These are phyloP conservation scores for Eustoma russellianum DNA, from an alignment of 257 asterid species.

Conservation along the genomic window DNA sequence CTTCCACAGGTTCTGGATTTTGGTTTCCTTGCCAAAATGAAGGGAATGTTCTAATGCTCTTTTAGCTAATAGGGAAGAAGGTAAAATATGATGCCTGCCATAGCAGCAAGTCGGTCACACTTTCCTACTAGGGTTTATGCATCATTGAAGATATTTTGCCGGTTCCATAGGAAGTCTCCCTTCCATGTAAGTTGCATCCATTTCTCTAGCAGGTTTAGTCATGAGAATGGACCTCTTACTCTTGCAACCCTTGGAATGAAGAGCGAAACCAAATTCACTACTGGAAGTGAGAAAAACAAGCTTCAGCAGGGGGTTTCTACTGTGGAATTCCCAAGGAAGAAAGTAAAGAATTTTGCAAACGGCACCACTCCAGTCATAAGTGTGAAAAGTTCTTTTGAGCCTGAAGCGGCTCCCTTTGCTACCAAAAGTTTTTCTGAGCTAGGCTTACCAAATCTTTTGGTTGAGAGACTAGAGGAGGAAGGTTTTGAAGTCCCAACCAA, in stretches of 20 bases:
- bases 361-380: conserved; percentile 14
- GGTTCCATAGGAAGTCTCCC: conserved; percentile 4
- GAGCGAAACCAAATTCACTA: conserved; percentile 18
- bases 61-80: conserved; percentile 3
- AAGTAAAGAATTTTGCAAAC: conserved; percentile 31
- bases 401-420: conserved; percentile 62
- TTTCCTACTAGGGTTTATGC: conserved; percentile 14
- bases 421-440: conserved; percentile 78
- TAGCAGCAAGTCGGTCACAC: conserved; percentile 19
- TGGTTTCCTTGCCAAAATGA: not conserved
- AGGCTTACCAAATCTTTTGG: conserved; percentile 61
- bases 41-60: conserved; percentile 10
- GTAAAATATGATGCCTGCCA: conserved; percentile 32
- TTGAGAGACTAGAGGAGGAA: conserved; percentile 67
- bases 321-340: conserved; percentile 47
- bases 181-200: conserved; percentile 2
- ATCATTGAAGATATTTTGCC: conserved; percentile 3
- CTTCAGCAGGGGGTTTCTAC: conserved; percentile 46
- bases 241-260: conserved; percentile 60
- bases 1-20: not conserved
- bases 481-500: conserved; percentile 80
- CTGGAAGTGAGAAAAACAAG: conserved; percentile 42
- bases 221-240: conserved; percentile 49
- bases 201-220: not conserved
- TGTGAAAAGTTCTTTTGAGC: conserved; percentile 32